These are phyloP conservation scores for Fistulinella prunicolor DNA, from an alignment of 768 basidiomycete species.

Conservation along the genomic window DNA sequence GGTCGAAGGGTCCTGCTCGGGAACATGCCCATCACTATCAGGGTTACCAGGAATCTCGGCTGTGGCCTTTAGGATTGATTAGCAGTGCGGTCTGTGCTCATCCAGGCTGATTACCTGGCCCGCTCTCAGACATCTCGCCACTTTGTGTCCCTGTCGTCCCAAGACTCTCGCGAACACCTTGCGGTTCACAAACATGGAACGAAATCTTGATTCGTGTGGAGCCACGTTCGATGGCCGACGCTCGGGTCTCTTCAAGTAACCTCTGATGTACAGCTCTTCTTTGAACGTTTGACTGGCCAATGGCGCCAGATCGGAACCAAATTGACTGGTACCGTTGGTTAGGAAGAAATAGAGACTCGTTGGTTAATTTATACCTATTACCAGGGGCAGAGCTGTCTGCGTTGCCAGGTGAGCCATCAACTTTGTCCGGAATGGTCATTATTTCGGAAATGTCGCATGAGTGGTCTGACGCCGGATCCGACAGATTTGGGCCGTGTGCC, in stretches of 20 bases:
- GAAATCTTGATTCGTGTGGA: conserved; percentile 1
- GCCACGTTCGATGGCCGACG: conserved; percentile 6
- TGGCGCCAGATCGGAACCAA: conserved; percentile 14
- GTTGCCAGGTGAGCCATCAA: background rate
- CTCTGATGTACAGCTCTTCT: conserved; percentile 27
- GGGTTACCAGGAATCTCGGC: background rate
- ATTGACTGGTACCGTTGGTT: conserved; percentile 7
- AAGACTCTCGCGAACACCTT: conserved; percentile 13
- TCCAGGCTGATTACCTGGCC: conserved; percentile 11
- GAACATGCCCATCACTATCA: background rate
- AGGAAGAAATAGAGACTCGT: background rate
- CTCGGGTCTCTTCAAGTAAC: conserved; percentile 24
- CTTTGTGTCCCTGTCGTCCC: conserved; percentile 20
- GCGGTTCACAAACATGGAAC: conserved; percentile 2
- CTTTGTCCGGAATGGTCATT: background rate
- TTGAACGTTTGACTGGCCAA: conserved; percentile 29
- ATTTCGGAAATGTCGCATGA: conserved; percentile 9
- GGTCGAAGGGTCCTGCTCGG: conserved; percentile 4
- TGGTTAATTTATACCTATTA: conserved; percentile 12
- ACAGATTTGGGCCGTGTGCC: background rate
- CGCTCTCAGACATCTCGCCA: conserved; percentile 11
- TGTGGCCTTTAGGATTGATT: conserved; percentile 7
- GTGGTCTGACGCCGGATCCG: conserved; percentile 3
- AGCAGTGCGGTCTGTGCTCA: background rate
- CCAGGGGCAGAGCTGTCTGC: background rate